Base-by-base conservation (phyloP, 73 alveolate species). In the Blepharisma stoltei region DNA sequence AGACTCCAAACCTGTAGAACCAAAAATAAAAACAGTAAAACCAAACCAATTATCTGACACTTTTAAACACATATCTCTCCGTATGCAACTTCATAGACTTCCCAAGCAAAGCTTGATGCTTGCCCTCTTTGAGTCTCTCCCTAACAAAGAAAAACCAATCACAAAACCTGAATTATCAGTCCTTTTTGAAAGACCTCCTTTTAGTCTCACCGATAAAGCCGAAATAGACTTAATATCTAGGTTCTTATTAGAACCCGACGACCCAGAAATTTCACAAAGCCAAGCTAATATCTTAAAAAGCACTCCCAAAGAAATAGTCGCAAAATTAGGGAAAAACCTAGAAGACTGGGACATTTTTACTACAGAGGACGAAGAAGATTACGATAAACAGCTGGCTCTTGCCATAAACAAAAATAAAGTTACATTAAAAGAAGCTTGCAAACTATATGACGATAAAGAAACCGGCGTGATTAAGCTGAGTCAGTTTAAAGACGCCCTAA, bases 311-410 rank as follows among this genome's bases (percentile, higher is more conserved):
- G 46, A 9, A 46, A 23, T 69, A 14, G 79, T 9, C 0, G 5
- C 14, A 11, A 25, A 44, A n/a, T 9, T 69, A 9, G 9, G 41
- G 1, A 44, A 25, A 69, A 69, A 37, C 38, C 11, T 43, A 9
- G 79, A 69, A n/a, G 27, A 69, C 38, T 69, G 79, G 65, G 65
- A 38, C 11, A n/a, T 46, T 44, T 69, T 69, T n/a, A 44, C 79
- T 0, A n/a, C 79, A 18, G 79, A 69, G 5, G 80, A 69, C 25
- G 79, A 69, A 25, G 14, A 18, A 69, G 45, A 44, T 14, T 69
- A 14, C 38, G 79, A 69, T 46, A 53, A 69, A 46, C 79, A 69
- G n/a, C 79, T 69, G 4, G 65, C 54, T 9, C 23, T 44, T n/a
- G 45, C 27, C 0, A 44, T 69, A 69, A 69, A 53, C 27, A 69